These are phyloP conservation scores for Rhipidocladum racemiflorum DNA, from an alignment of 176 grass and related monocot genomes.

Conservation along the genomic window DNA sequence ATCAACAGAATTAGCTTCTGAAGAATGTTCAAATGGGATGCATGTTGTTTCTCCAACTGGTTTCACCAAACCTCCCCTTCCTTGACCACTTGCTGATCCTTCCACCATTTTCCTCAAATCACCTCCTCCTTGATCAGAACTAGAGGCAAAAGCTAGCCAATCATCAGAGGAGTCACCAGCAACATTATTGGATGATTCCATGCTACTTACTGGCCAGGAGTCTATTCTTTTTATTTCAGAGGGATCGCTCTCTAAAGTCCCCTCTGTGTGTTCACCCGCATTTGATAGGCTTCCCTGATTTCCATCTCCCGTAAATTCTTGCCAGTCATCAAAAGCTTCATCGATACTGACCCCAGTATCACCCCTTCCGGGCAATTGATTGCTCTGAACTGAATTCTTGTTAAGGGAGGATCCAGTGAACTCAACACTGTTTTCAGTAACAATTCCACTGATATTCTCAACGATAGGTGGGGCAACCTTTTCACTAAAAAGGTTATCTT, in stretches of 20 bases:
- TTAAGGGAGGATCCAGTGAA: constrained; percentile 17
- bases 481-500: constrained; percentile 41
- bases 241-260: constrained; percentile 1
- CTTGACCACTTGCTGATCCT: background rate
- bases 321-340: constrained; percentile 62
- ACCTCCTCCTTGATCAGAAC: constrained; percentile 45
- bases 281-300: constrained; percentile 36
- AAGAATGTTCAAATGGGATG: constrained; percentile 29
- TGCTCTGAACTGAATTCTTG: constrained; percentile 24
- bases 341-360: constrained; percentile 26
- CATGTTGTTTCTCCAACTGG: constrained; percentile 22
- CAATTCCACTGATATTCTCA: constrained; percentile 5
- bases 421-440: constrained; percentile 35
- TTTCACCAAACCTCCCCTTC: constrained; percentile 11
- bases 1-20: constrained; percentile 44
- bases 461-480: constrained; percentile 17
- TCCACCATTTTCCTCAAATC: constrained; percentile 11
- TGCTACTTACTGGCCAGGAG: constrained; percentile 34
- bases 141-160: constrained; percentile 58
- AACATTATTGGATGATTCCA: constrained; percentile 39
- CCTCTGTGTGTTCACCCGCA: constrained; percentile 9
- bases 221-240: constrained; percentile 46
- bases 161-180: constrained; percentile 43
- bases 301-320: constrained; percentile 41
- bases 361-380: constrained; percentile 23